Percentiles rank a stretch among this genome's conserved stretches.
These are phyloP conservation scores for Knoxia roxburghii DNA, from an alignment of 257 asterid genomes.

Conservation along the genomic window DNA sequence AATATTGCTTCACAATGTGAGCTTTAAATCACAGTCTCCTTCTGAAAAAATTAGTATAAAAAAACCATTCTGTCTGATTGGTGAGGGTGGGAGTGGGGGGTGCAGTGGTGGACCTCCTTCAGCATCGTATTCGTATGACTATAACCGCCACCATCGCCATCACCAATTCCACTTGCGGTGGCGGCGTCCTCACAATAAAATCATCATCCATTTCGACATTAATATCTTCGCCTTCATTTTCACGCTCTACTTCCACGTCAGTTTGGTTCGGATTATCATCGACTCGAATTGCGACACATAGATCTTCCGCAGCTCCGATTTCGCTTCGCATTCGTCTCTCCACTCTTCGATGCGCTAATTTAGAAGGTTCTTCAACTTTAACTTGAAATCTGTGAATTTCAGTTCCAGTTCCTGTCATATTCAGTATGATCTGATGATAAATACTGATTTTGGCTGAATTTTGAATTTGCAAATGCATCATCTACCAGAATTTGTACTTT, in stretches of 20 bases:
- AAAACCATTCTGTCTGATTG: conserved; percentile 2
- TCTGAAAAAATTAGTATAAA: no score
- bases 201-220: background rate
- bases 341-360: conserved; percentile 11
- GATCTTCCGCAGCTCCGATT: conserved; percentile 1
- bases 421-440: background rate
- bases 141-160: conserved; percentile 9
- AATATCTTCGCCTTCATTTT: background rate
- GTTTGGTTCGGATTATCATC: background rate
- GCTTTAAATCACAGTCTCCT: no score
- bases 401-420: background rate
- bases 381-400: background rate
- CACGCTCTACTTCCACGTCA: background rate
- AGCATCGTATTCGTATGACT: background rate
- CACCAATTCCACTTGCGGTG: background rate
- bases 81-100: conserved; percentile 3
- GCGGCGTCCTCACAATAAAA: conserved; percentile 8
- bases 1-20: no score
- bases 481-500: background rate
- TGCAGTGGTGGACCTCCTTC: background rate
- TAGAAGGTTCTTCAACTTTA: background rate
- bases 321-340: conserved; percentile 1
- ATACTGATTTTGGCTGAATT: background rate
- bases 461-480: background rate
- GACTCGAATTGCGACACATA: background rate